A percentile compares a stretch with the other conserved stretches of the same genome.
phyloP scores from a whole-genome alignment of 2,329 filamentous ascomycete species.

The Fusarium virguliforme region DNA sequence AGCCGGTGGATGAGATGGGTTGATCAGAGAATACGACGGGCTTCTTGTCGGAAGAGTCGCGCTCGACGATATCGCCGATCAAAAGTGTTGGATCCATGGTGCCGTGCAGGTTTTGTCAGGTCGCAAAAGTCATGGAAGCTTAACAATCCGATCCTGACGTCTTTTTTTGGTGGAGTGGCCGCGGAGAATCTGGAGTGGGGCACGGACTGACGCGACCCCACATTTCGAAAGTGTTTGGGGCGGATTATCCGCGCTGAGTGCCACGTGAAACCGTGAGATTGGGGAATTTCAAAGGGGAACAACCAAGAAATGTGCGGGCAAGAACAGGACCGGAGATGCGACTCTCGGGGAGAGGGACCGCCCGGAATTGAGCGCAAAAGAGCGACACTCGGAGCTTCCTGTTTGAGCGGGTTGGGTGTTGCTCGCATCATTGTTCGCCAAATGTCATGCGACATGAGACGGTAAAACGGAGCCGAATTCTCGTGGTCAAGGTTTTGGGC shows the following conservation, averaged over 20 bases:
- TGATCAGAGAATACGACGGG: conserved; percentile 73
- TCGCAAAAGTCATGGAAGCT: conserved; percentile 18
- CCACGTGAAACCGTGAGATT: conserved; percentile 37
- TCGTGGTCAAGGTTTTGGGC: conserved; percentile 23
- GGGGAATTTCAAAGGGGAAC: background rate
- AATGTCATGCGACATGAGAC: conserved; percentile 35
- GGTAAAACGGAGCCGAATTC: conserved; percentile 33
- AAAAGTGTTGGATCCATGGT: conserved; percentile 67
- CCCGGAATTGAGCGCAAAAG: background rate
- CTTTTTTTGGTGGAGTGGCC: conserved; percentile 42
- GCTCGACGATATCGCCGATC: conserved; percentile 86
- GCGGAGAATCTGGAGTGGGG: conserved; percentile 47
- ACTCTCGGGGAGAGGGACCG: background rate
- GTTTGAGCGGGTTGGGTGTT: conserved; percentile 10
- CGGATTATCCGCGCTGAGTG: conserved; percentile 37
- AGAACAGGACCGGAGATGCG: background rate
- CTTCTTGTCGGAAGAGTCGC: conserved; percentile 71
- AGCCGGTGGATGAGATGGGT: conserved; percentile 73
- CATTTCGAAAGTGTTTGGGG: conserved; percentile 28
- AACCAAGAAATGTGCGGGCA: background rate
- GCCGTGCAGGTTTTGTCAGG: conserved; percentile 18
- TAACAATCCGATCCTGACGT: conserved; percentile 38
- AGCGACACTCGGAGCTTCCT: conserved; percentile 2
- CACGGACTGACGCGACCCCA: conserved; percentile 34
- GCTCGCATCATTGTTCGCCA: conserved; percentile 21